Conservation (phyloP, 176 grass and related monocot genomes). For the Elaeis guineensis region DNA sequence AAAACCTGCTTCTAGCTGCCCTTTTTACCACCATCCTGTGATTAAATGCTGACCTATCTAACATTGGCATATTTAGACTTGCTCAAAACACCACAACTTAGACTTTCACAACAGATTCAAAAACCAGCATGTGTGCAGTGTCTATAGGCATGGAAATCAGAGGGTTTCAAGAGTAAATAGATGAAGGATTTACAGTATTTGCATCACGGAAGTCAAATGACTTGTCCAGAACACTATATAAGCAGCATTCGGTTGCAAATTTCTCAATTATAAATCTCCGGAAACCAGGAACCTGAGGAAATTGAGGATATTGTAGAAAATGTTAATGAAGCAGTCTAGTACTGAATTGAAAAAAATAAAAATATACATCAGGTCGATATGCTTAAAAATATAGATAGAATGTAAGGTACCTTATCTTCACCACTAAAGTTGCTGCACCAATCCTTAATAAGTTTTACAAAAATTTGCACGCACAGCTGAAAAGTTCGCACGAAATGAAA, state of each 20-base stretch:
- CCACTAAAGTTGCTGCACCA: slow-evolving; percentile 65
- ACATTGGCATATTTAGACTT: too few species aligned
- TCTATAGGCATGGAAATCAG: too few species aligned
- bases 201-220: slow-evolving; percentile 92
- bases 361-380: too few species aligned
- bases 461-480: slow-evolving; percentile 88
- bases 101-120: too few species aligned
- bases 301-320: slow-evolving; percentile 9
- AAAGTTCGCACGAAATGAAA: slow-evolving; percentile 20
- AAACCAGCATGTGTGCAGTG: too few species aligned
- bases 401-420: slow-evolving; percentile 61
- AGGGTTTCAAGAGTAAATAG: not conserved
- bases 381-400: not conserved
- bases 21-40: too few species aligned
- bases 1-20: too few species aligned
- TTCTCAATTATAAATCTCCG: slow-evolving; percentile 82
- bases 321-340: too few species aligned
- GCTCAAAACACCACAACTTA: too few species aligned
- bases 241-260: slow-evolving; percentile 74
- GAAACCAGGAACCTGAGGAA: slow-evolving; percentile 80
- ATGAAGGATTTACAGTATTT: slow-evolving; percentile 50
- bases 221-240: slow-evolving; percentile 90
- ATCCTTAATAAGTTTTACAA: slow-evolving; percentile 84
- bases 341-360: too few species aligned
- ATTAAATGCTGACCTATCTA: too few species aligned